Evolutionary conservation across 2,329 filamentous ascomycete genomes (phyloP).

Genomic region (Ophiostoma pallidulum): DNA sequence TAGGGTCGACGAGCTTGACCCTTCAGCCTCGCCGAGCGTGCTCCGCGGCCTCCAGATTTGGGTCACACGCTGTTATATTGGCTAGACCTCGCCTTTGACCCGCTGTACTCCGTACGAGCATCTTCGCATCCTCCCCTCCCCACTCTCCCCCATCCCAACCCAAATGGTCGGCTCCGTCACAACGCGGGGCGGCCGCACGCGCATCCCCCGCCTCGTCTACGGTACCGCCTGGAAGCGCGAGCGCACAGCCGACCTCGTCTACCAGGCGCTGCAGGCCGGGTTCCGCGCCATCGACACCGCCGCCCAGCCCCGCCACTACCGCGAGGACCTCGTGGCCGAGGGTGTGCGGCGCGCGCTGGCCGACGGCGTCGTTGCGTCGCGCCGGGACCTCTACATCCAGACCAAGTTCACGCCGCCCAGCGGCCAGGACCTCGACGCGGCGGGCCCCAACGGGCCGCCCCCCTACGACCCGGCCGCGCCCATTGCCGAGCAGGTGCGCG

Average conservation of each 20-base stretch:
- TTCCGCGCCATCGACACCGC: conserved; percentile 71
- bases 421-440: conserved; percentile 45
- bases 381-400: conserved; percentile 60
- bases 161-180: conserved; percentile 14
- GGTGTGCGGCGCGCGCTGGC: conserved; percentile 54
- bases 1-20: no score
- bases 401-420: conserved; percentile 67
- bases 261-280: conserved; percentile 55
- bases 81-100: no score
- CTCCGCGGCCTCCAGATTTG: no score
- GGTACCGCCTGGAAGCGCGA: conserved; percentile 83
- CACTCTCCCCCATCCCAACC: background rate
- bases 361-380: conserved; percentile 42
- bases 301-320: conserved; percentile 69
- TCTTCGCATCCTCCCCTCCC: background rate
- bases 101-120: no score
- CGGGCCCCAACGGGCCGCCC: conserved; percentile 40
- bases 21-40: no score
- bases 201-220: conserved; percentile 53
- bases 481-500: conserved; percentile 54
- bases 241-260: conserved; percentile 55
- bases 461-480: conserved; percentile 53
- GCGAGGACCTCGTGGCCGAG: conserved; percentile 59
- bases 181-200: conserved; percentile 21
- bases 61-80: no score